Percentiles rank a stretch among this genome's conserved stretches.
phyloP scores from a whole-genome alignment of 371 early-diverging fungal species.

The Lichtheimia ramosa region DNA sequence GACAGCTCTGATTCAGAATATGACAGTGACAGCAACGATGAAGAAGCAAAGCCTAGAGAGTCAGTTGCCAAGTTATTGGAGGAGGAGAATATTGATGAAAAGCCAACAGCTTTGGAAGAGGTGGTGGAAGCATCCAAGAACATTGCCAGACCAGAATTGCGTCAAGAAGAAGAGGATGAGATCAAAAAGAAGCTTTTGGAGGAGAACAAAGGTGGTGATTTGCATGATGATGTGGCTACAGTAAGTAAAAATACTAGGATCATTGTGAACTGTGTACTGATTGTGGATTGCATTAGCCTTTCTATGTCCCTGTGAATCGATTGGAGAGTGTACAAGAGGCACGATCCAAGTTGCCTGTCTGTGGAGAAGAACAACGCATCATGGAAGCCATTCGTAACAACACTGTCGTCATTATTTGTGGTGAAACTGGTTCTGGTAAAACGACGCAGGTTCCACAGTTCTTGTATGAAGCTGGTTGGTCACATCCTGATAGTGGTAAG shows the following conservation, averaged over 20 bases:
- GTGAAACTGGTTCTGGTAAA: slow-evolving; percentile 99
- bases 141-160: slow-evolving; percentile 20
- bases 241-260: slow-evolving; percentile 11
- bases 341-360: slow-evolving; percentile 84
- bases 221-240: slow-evolving; percentile 37
- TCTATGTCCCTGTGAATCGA: slow-evolving; percentile 81
- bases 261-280: not conserved
- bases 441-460: slow-evolving; percentile 99
- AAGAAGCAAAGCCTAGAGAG: slow-evolving; percentile 32
- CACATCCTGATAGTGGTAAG: slow-evolving; percentile 70
- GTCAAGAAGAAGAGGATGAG: slow-evolving; percentile 45
- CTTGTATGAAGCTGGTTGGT: slow-evolving; percentile 95
- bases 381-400: slow-evolving; percentile 92
- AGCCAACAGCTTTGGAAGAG: slow-evolving; percentile 43
- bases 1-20: slow-evolving; percentile 70
- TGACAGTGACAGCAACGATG: slow-evolving; percentile 43
- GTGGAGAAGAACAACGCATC: slow-evolving; percentile 93
- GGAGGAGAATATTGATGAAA: slow-evolving; percentile 30
- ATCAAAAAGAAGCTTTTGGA: slow-evolving; percentile 37
- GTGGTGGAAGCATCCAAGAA: slow-evolving; percentile 40
- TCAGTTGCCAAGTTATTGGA: slow-evolving; percentile 31
- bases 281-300: slow-evolving; percentile 53
- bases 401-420: slow-evolving; percentile 89
- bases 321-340: slow-evolving; percentile 71
- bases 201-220: slow-evolving; percentile 42